Conservation (phyloP, 78 protist species). For the Dictyostelium intermedium region DNA sequence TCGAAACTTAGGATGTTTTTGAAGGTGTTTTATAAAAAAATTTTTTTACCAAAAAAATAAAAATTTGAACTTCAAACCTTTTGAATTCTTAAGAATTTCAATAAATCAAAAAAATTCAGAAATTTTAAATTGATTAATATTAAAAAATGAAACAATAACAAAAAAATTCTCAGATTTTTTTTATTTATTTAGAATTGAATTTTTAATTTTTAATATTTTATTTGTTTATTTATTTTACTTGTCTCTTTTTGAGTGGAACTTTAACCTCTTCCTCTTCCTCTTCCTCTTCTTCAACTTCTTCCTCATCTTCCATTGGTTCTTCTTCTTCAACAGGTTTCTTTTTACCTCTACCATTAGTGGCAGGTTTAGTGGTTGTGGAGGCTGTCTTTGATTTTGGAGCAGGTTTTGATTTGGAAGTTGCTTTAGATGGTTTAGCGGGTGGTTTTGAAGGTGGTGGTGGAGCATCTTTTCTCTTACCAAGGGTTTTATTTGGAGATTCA, state of each 20-base stretch:
- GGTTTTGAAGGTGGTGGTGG: slow-evolving; percentile 3
- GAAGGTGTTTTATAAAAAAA: no score
- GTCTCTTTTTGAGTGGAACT: not conserved
- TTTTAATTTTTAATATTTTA: not conserved
- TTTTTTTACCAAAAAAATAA: no score
- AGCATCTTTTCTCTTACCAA: slow-evolving; percentile 11
- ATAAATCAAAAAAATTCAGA: no score
- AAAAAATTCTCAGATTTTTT: no score
- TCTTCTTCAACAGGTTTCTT: slow-evolving; percentile 29
- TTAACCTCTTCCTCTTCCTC: slow-evolving; percentile 2
- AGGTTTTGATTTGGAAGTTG: not conserved
- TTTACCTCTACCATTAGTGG: not conserved
- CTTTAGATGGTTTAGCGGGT: not conserved
- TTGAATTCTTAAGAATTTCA: no score
- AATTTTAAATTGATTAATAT: no score
- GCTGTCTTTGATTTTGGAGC: not conserved
- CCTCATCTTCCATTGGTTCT: slow-evolving; percentile 14
- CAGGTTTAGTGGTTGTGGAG: not conserved
- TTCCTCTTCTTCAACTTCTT: slow-evolving; percentile 19
- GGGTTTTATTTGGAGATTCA: not conserved
- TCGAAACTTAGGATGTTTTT: no score
- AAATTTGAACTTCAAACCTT: no score
- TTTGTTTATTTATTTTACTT: not conserved
- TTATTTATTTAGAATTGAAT: not conserved
- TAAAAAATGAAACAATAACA: no score